Conservation (phyloP, 2,329 filamentous ascomycete species). For the Pseudogymnoascus sp. region DNA sequence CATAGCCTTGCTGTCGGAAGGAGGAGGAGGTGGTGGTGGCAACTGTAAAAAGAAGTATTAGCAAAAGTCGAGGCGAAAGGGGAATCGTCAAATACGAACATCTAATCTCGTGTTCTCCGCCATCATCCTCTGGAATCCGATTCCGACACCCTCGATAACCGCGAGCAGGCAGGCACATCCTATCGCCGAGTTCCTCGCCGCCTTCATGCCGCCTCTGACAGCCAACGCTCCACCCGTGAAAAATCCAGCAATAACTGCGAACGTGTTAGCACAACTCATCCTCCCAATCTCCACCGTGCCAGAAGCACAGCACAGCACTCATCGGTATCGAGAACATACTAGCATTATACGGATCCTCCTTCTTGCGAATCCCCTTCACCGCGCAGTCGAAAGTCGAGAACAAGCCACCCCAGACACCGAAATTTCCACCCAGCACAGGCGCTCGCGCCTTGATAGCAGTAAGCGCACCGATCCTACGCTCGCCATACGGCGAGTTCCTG, state of each 20-base stretch:
- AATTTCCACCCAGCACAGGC: constrained; percentile 94
- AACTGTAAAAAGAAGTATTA: background rate
- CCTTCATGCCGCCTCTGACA: constrained; percentile 84
- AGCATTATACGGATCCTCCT: constrained; percentile 97
- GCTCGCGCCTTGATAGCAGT: constrained; percentile 97
- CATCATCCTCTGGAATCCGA: constrained; percentile 92
- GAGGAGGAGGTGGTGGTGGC: constrained; percentile 7
- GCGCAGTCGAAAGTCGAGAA: constrained; percentile 97
- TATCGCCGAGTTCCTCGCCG: constrained; percentile 90
- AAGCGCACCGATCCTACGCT: constrained; percentile 90
- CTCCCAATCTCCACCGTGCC: background rate
- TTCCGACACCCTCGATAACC: constrained; percentile 95
- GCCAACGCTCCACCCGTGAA: constrained; percentile 91
- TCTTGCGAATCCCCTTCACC: constrained; percentile 87
- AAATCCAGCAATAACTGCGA: constrained; percentile 78
- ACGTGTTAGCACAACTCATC: constrained; percentile 17
- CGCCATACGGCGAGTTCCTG: constrained; percentile 83
- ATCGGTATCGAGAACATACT: constrained; percentile 43
- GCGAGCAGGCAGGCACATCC: constrained; percentile 90
- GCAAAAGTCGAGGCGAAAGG: background rate
- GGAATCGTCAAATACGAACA: background rate
- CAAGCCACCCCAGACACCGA: constrained; percentile 93
- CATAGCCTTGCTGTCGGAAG: constrained; percentile 9
- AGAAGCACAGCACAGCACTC: constrained; percentile 1
- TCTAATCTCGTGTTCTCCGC: constrained; percentile 82